Conservation (phyloP, 345 rosid species). For the Reutealis trisperma region DNA sequence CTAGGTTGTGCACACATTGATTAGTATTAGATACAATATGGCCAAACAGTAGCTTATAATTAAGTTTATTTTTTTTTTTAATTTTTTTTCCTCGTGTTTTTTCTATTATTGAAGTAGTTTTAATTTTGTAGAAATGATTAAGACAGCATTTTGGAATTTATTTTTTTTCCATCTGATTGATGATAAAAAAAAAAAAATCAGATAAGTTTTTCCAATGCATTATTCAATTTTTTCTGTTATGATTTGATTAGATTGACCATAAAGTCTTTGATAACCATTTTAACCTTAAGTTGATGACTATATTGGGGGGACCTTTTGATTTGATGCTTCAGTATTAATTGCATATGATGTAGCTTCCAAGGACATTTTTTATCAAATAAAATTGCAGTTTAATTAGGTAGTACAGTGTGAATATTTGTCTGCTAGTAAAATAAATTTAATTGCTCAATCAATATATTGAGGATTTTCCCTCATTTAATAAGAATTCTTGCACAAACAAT, state of each 20-base stretch:
- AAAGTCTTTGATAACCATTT: conserved; percentile 30
- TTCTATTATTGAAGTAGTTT: conserved; percentile 24
- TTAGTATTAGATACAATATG: background rate
- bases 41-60: too few species aligned
- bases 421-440: too few species aligned
- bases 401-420: too few species aligned
- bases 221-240: conserved; percentile 13
- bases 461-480: too few species aligned
- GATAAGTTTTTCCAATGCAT: conserved; percentile 16
- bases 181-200: conserved; percentile 17
- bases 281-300: background rate
- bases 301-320: conserved; percentile 12
- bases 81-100: background rate
- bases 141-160: conserved; percentile 14
- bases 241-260: conserved; percentile 36
- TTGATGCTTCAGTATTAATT: background rate
- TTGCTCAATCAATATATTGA: too few species aligned
- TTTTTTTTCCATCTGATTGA: background rate
- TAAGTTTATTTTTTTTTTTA: too few species aligned
- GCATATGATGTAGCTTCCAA: background rate
- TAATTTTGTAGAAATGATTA: background rate
- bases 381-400: too few species aligned
- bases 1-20: background rate
- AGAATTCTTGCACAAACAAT: too few species aligned
- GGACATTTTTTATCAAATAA: background rate